Evolutionary conservation across 1,284 basidiomycete genomes (phyloP), one percentile per base, ranked within the genome.

Genomic region (Takashimella tepidaria): DNA sequence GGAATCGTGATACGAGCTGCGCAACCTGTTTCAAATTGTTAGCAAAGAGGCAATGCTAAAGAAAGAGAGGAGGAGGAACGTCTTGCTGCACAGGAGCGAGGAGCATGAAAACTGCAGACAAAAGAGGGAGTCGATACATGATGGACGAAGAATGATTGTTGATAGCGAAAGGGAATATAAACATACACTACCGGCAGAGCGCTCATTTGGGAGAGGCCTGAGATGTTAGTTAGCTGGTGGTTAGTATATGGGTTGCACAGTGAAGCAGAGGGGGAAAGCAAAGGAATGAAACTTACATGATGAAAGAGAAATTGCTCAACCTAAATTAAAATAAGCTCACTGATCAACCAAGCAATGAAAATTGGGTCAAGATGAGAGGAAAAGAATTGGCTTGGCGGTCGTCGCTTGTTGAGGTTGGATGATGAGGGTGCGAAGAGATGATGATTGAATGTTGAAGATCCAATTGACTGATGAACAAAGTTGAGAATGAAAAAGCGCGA

Each of bases 131-230:
- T 20, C 27, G 3, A 21, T 24, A 22, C n/a, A 25, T 11, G 37
- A 21, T 21, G 26, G 26, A n/a, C 11, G 46, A 20, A 5, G 26
- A 26, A 16, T 6, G 45, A 13, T 5, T 3, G 27, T 21, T n/a
- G 13, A 20, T 16, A 31, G 12, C 26, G 16, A 31, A n/a, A 20
- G 21, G 23, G 12, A 10, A 13, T 16, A 25, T 20, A 19, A 16
- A 59, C 58, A 44, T 41, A 60, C 58, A 40, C 54, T 60, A 25
- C 58, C 58, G 44, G 56, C 55, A 12, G 55, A 60, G 25, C 58
- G 55, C 50, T 60, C 58, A 50, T 53, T 60, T 13, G 58, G 58
- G 43, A 60, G 58, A 41, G 58, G 58, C 58, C 58, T 60, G 51
- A 16, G 1, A 48, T 16, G 42, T 6, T n/a, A 19, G 13, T 16